Evolutionary conservation across 1,139 yeast genomes (phyloP).

Genomic region (Suhomyces bribrorum): DNA sequence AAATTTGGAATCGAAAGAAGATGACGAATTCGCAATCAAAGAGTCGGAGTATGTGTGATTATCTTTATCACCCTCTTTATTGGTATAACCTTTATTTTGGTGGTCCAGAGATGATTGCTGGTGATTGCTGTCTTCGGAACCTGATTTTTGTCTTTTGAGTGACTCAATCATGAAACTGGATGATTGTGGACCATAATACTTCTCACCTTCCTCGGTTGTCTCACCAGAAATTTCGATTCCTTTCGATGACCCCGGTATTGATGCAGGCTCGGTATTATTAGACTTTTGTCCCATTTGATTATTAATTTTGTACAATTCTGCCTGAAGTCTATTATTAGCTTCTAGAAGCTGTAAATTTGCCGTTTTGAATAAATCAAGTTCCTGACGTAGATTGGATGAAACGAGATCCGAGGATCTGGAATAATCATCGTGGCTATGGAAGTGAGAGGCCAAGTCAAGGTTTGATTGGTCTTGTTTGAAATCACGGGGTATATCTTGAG

Average conservation of each 20-base stretch:
- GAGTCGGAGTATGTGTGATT: constrained; percentile 6
- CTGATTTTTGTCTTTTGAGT: constrained; percentile 20
- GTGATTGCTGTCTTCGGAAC: constrained; percentile 4
- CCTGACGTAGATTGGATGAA: constrained; percentile 9
- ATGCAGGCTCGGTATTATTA: neutral
- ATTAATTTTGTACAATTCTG: constrained; percentile 10
- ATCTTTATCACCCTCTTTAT: constrained; percentile 4
- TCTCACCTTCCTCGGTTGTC: constrained; percentile 30
- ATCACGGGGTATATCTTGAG: constrained; percentile 1
- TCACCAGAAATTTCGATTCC: constrained; percentile 16
- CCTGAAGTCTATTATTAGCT: constrained; percentile 22
- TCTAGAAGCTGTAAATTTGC: constrained; percentile 25
- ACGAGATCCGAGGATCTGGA: constrained; percentile 1
- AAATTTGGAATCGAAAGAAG: constrained; percentile 16
- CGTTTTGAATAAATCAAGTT: constrained; percentile 7
- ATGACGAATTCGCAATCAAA: constrained; percentile 11
- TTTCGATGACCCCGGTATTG: too few relatives aligned
- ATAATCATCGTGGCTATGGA: constrained; percentile 3
- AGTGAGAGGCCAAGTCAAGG: constrained; percentile 7
- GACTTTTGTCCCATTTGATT: neutral
- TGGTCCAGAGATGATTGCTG: neutral
- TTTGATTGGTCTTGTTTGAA: neutral
- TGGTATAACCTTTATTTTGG: too few relatives aligned
- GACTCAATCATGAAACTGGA: constrained; percentile 47
- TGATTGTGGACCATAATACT: constrained; percentile 54